These are phyloP conservation scores for Aspergillus persii DNA, from an alignment of 2,329 filamentous ascomycete genomes.

Conservation along the genomic window DNA sequence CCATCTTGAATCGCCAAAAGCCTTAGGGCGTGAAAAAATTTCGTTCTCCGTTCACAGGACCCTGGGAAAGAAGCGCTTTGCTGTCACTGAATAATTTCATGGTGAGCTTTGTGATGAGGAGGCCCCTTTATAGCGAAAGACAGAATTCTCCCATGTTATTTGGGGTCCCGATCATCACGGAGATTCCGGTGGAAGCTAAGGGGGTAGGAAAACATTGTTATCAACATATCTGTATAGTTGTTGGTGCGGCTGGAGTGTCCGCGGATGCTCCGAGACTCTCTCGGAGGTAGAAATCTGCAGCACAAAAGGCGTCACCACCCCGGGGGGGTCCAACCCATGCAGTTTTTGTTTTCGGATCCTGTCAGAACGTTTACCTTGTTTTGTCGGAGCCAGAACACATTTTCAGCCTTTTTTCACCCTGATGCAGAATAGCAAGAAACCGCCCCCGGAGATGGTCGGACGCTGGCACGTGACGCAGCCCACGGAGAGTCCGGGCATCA, in stretches of 20 bases:
- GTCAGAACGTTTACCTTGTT: not conserved
- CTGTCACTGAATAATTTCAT: not conserved
- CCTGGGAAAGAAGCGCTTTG: not conserved
- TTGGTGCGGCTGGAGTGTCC: slow-evolving; percentile 21
- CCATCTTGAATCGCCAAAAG: not conserved
- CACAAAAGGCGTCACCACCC: not conserved
- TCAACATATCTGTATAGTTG: no score
- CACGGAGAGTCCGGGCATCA: not conserved
- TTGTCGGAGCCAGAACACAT: no score
- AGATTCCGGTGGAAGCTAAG: not conserved
- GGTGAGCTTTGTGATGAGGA: not conserved
- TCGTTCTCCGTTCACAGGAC: no score
- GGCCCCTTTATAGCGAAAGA: not conserved
- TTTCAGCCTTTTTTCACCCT: no score
- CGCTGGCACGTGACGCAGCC: slow-evolving; percentile 1
- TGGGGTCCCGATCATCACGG: not conserved
- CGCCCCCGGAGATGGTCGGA: not conserved
- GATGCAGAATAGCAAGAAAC: not conserved
- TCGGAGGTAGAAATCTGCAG: no score
- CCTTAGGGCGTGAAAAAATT: not conserved
- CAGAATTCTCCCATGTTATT: not conserved
- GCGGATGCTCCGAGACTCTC: slow-evolving; percentile 21
- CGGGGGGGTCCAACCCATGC: no score
- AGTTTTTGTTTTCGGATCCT: not conserved
- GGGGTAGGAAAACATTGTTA: not conserved